These are phyloP conservation scores for Daedaleopsis sinensis DNA, from an alignment of 768 basidiomycete genomes.

Conservation along the genomic window DNA sequence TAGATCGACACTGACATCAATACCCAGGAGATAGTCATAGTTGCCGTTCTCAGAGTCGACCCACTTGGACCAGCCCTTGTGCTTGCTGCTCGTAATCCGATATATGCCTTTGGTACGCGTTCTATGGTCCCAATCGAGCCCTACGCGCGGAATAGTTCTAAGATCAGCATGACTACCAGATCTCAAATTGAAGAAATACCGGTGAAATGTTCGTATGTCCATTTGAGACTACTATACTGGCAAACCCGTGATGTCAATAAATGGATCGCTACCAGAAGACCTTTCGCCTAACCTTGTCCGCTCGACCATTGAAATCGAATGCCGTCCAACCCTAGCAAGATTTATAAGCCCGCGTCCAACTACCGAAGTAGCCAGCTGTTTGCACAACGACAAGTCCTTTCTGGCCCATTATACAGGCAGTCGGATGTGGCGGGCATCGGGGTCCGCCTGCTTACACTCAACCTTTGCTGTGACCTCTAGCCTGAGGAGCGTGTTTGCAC, in stretches of 20 bases:
- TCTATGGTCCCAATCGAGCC: constrained; percentile 83
- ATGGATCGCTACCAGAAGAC: neutral
- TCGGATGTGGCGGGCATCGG: too few relatives aligned
- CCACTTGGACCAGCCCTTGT: constrained; percentile 78
- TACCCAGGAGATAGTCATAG: constrained; percentile 81
- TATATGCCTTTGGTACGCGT: constrained; percentile 67
- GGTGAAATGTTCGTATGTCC: constrained; percentile 81
- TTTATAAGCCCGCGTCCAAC: constrained; percentile 1
- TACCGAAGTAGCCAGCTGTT: constrained; percentile 1
- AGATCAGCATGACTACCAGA: neutral
- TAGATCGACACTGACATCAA: constrained; percentile 51
- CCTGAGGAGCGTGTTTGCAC: too few relatives aligned
- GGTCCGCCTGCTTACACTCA: too few relatives aligned
- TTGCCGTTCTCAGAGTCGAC: constrained; percentile 89
- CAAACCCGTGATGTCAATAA: neutral
- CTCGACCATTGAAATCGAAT: constrained; percentile 82
- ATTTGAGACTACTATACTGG: constrained; percentile 72
- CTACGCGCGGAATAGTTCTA: constrained; percentile 34
- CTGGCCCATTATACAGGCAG: too few relatives aligned
- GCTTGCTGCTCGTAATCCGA: constrained; percentile 65
- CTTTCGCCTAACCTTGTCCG: constrained; percentile 55
- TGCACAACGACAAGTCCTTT: too few relatives aligned
- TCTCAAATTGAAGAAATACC: constrained; percentile 42
- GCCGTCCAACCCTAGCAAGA: constrained; percentile 74
- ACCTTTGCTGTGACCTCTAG: too few relatives aligned